These are phyloP conservation scores for Flagelloscypha sp. DNA, from an alignment of 768 basidiomycete species.

Conservation along the genomic window DNA sequence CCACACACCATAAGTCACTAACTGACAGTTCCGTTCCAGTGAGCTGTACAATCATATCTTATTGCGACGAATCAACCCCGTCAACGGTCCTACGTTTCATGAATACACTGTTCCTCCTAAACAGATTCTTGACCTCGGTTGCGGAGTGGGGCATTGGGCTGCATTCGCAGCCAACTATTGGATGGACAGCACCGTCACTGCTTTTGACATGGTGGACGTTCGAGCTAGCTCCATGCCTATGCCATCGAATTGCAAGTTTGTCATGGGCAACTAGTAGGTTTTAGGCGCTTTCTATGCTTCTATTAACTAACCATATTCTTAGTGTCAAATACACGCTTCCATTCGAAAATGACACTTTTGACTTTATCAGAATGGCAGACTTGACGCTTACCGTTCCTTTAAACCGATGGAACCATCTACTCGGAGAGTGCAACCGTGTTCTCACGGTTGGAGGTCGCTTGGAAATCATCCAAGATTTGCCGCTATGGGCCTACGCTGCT, in stretches of 20 bases:
- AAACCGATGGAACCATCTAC: conserved; percentile 30
- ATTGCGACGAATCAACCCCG: conserved; percentile 44
- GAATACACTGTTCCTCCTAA: conserved; percentile 18
- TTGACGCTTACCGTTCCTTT: conserved; percentile 30
- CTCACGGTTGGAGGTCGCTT: conserved; percentile 33
- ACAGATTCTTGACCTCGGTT: conserved; percentile 41
- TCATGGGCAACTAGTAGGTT: conserved; percentile 37
- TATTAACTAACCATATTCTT: too few species aligned
- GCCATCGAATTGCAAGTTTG: conserved; percentile 23
- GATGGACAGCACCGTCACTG: conserved; percentile 33
- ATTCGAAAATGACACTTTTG: conserved; percentile 34
- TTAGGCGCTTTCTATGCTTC: too few species aligned
- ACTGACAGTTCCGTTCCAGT: conserved; percentile 18
- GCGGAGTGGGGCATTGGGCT: conserved; percentile 41
- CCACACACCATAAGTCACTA: background rate
- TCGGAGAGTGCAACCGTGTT: conserved; percentile 35
- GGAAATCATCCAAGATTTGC: conserved; percentile 42
- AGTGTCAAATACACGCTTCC: conserved; percentile 33
- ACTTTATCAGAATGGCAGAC: conserved; percentile 41
- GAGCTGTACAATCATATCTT: conserved; percentile 38
- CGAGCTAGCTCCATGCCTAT: conserved; percentile 12
- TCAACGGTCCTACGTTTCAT: conserved; percentile 7
- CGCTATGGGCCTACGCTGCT: too few species aligned
- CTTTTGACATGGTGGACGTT: conserved; percentile 34
- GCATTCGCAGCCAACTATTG: conserved; percentile 33